Base-by-base conservation (phyloP, 805 yeast species). In the Schizosaccharomyces japonicus region DNA sequence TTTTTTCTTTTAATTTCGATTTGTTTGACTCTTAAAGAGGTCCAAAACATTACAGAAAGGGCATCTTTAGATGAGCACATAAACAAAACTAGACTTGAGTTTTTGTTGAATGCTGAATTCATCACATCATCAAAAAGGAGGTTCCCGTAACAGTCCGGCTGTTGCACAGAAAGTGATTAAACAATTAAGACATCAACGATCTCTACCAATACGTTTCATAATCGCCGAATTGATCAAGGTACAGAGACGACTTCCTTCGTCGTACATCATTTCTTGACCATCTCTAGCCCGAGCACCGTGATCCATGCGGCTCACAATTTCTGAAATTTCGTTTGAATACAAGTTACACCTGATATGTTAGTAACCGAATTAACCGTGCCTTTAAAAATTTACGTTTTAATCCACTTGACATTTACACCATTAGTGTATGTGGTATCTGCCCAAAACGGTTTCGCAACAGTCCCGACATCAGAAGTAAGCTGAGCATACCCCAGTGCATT, bases 221-320 rank as follows among this genome's bases (percentile, higher is more conserved):
- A 36, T 36, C 15, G 42, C 42, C 25, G 25, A 36, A 27, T 36
- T 36, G 23, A 36, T 21, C 42, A 36, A 36, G 5, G 23, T 36
- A 17, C 42, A 36, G 23, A 36, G 42, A 7, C 42, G 25, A 27
- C 42, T 15, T 5, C 42, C 42, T 19, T 36, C 42, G n/a, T 36
- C 42, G 26, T 36, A 36, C 42, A 36, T 36, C 42, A 36, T 36
- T 36, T 36, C 42, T 27, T 19, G 17, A 13, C 42, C 42, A 36
- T 36, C 42, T 36, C 27, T 36, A 36, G 42, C 42, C 2, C 15
- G 13, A 6, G 27, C 10, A 13, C 42, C 42, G 13, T 36, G 42
- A 17, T 36, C 23, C 42, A 36, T 36, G 17, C 27, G 42, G 17
- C 42, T 21, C 17, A 36, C 42, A 11, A 36, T 36, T 15, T 36